phyloP scores from a whole-genome alignment of 164 flowering plant genomes.

The Paratinospora sagittata region DNA sequence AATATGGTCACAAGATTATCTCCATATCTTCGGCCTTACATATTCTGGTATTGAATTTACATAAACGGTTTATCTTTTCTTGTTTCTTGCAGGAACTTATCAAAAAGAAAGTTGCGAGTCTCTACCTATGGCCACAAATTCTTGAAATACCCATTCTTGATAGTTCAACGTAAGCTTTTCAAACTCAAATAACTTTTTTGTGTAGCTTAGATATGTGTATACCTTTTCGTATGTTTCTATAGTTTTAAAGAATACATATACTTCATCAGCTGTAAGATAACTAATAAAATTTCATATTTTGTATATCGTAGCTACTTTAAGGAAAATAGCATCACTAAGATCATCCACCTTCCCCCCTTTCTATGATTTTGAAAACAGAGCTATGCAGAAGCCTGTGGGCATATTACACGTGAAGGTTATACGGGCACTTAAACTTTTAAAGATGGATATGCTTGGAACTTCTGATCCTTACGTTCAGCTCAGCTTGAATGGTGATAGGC shows the following conservation, averaged over 20 bases:
- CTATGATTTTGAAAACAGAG: conserved; percentile 24
- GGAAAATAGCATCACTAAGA: background rate
- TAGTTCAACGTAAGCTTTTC: conserved; percentile 48
- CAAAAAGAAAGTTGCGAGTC: conserved; percentile 54
- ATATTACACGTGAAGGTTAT: conserved; percentile 62
- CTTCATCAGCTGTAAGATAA: background rate
- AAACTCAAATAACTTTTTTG: background rate
- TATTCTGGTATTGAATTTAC: background rate
- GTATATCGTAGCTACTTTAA: background rate
- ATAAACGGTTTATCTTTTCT: background rate
- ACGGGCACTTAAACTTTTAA: conserved; percentile 45
- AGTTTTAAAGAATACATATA: background rate
- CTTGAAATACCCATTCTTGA: conserved; percentile 79
- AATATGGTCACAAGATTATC: background rate
- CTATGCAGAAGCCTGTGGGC: conserved; percentile 66
- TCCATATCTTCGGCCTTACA: background rate
- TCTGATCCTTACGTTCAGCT: conserved; percentile 79
- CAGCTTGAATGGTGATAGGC: conserved; percentile 49
- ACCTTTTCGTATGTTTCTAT: background rate
- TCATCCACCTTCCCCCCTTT: background rate
- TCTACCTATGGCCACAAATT: conserved; percentile 81
- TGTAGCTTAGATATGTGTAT: background rate
- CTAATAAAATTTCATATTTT: background rate
- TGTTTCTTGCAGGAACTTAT: conserved; percentile 50
- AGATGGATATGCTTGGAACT: conserved; percentile 59